A percentile compares a stretch with the other conserved stretches of the same genome.
Evolutionary conservation across 1,284 basidiomycete species (phyloP).

Genomic region (Cutaneotrichosporon cutaneum): DNA sequence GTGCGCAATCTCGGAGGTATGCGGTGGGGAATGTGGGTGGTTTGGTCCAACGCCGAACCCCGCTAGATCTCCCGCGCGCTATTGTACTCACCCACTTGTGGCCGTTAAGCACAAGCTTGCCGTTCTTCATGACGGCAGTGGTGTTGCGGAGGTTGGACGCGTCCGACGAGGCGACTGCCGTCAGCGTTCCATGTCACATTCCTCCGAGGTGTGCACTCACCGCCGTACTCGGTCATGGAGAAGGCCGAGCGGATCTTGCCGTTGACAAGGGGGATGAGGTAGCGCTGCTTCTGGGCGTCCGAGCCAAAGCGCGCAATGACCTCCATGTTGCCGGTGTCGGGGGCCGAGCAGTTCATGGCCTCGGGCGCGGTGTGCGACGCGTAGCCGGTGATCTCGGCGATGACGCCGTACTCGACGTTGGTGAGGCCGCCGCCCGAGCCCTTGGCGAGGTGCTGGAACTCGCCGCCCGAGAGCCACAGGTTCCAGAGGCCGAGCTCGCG

Average conservation of each 20-base stretch:
- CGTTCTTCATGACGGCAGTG: constrained; percentile 71
- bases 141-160: constrained; percentile 93
- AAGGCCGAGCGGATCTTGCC: constrained; percentile 93
- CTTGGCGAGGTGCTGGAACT: constrained; percentile 68
- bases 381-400: constrained; percentile 91
- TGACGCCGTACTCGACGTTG: constrained; percentile 92
- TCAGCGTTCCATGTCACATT: neutral
- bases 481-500: constrained; percentile 92
- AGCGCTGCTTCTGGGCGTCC: constrained; percentile 83
- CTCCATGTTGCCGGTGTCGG: constrained; percentile 98
- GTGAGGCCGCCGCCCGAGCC: constrained; percentile 77
- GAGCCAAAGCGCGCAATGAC: constrained; percentile 91
- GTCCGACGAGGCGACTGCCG: constrained; percentile 84
- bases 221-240: constrained; percentile 88
- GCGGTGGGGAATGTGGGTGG: neutral
- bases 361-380: constrained; percentile 78
- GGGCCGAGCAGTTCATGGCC: constrained; percentile 86
- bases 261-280: constrained; percentile 82
- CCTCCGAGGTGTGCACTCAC: constrained; percentile 58
- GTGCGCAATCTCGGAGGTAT: neutral
- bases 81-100: constrained; percentile 74
- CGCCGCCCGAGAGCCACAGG: constrained; percentile 88
- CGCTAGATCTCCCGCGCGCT: no score
- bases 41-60: neutral
- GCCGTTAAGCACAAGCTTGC: constrained; percentile 90